Evolutionary conservation across 164 flowering plant genomes (phyloP).

Genomic region (Vitis riparia): DNA sequence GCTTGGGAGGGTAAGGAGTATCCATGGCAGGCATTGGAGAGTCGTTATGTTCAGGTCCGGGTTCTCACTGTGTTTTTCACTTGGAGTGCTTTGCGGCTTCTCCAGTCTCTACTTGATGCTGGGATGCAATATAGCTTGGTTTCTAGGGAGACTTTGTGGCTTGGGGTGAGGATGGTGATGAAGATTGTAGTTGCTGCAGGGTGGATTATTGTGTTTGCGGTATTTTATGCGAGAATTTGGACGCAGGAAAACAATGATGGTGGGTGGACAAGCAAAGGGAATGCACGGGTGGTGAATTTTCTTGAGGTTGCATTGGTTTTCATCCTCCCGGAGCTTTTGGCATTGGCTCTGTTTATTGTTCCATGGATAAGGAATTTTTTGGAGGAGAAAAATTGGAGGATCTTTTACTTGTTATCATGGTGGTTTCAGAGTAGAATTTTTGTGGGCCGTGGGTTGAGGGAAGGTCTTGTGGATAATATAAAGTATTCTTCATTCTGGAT

Average conservation of each 20-base stretch:
- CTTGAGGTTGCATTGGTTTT: conserved; percentile 41
- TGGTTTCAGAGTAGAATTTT: conserved; percentile 62
- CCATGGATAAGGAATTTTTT: conserved; percentile 65
- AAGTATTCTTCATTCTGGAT: conserved; percentile 65
- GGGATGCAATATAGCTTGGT: conserved; percentile 49
- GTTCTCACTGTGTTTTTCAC: conserved; percentile 52
- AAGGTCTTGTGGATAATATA: conserved; percentile 59
- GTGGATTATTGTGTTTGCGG: conserved; percentile 54
- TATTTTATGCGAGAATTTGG: conserved; percentile 58
- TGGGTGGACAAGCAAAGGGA: conserved; percentile 31
- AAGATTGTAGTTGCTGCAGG: conserved; percentile 49
- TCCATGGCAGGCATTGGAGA: conserved; percentile 50
- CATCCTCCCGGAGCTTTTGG: conserved; percentile 52
- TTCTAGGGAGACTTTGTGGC: conserved; percentile 52
- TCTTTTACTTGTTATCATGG: conserved; percentile 54
- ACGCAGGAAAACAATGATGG: conserved; percentile 35
- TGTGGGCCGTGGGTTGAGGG: conserved; percentile 66
- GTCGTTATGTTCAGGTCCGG: conserved; percentile 40
- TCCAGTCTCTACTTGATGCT: conserved; percentile 34
- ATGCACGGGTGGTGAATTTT: conserved; percentile 35
- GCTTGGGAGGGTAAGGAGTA: conserved; percentile 46
- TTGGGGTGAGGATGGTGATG: conserved; percentile 52
- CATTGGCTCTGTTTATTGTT: conserved; percentile 48
- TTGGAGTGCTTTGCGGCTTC: conserved; percentile 50
- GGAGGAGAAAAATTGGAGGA: conserved; percentile 57